These are phyloP conservation scores for Trichoderma pleuroti DNA, from an alignment of 2,329 filamentous ascomycete genomes.

Conservation along the genomic window DNA sequence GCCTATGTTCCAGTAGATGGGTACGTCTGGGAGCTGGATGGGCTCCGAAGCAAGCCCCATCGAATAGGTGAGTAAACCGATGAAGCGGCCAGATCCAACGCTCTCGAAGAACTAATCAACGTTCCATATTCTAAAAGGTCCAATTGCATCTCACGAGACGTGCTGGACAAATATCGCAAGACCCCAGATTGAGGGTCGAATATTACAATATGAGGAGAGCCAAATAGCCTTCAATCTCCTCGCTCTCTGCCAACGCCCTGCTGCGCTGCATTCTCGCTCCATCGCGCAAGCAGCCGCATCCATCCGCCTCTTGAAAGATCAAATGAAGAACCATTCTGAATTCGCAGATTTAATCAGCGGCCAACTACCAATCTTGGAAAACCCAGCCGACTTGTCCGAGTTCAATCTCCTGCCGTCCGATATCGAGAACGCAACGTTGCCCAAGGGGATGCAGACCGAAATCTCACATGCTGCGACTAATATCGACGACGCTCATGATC, in stretches of 20 bases:
- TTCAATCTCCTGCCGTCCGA: constrained; percentile 30
- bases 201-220: constrained; percentile 62
- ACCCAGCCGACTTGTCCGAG: constrained; percentile 28
- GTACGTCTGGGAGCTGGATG: constrained; percentile 84
- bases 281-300: constrained; percentile 44
- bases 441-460: constrained; percentile 20
- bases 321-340: constrained; percentile 23
- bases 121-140: not conserved
- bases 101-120: not conserved
- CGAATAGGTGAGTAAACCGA: constrained; percentile 30
- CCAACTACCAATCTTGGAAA: constrained; percentile 25
- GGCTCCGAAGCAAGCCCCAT: constrained; percentile 67
- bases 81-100: not conserved
- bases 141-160: constrained; percentile 34
- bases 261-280: constrained; percentile 46
- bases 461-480: constrained; percentile 19
- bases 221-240: constrained; percentile 74
- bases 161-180: constrained; percentile 64
- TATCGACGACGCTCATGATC: constrained; percentile 29
- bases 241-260: constrained; percentile 66
- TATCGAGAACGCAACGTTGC: constrained; percentile 25
- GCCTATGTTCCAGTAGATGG: constrained; percentile 77
- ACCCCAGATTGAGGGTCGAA: constrained; percentile 63
- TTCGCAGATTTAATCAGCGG: constrained; percentile 26
- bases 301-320: constrained; percentile 37